Base-by-base conservation (phyloP, 495 filamentous ascomycete genomes). In the Neurospora sp. region DNA sequence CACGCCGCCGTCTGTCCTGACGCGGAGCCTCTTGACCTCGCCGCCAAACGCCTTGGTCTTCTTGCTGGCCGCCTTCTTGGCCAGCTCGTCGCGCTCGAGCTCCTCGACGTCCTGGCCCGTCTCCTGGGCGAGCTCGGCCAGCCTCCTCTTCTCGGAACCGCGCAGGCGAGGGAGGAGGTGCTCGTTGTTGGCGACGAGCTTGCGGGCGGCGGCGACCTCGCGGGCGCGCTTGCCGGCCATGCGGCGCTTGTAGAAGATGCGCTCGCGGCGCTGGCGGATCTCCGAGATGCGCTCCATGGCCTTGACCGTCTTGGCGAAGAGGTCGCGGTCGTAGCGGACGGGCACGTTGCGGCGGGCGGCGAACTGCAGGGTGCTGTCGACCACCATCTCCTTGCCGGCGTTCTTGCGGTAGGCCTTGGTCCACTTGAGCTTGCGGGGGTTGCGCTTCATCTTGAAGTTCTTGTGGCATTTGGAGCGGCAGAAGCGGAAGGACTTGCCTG, bases 381-480 rank as follows among this genome's bases (percentile, higher is more conserved):
- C 95, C 76, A 92, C 91, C 91, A 97, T 95, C 83, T 97, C 93
- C 83, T 94, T 94, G 80, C 92, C 93, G 74, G 87, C 88, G 70
- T 90, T 89, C 81, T 92, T 91, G 83, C 93, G 91, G 80, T 90
- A 90, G 74, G 89, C 87, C 86, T 94, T 94, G 70, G 93, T 97
- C 93, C 93, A 97, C 82, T 92, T 93, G 79, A 97, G 87, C 83
- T 92, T 90, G 75, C 88, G 85, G 69, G 88, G 88, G 82, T 90
- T 91, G 23, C 96, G 90, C 90, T 98, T 97, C 93, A 97, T 97
- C 86, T 97, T 97, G 90, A 98, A 97, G 86, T 96, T 96, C 86
- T 94, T 93, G 84, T 97, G 93, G 87, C 95, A 97, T 87, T 97
- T 98, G 74, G 87, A 90, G 60, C 93, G 87, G 86, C 93, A 97